Evolutionary conservation across 2,329 filamentous ascomycete species (phyloP), one percentile per base, ranked within the genome.

Genomic region (Metarhizium robertsii): DNA sequence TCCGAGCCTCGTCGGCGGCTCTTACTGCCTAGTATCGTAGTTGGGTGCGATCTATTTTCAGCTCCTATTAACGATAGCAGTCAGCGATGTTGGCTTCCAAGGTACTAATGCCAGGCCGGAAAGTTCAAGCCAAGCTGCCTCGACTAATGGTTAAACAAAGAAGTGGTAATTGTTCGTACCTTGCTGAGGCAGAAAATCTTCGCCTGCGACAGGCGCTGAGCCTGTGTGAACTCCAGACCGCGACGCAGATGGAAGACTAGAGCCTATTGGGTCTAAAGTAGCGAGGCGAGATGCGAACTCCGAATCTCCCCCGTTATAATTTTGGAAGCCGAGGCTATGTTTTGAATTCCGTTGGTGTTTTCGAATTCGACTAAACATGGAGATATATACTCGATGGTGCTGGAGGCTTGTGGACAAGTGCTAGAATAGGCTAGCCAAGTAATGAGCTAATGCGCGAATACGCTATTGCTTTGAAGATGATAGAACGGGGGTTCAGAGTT

Each of bases 361-460:
- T 55, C 66, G 65, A 55, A 61, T 65, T 62, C 68, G 69, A 62
- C 64, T 66, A 61, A 73, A 73, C 71, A 73, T 73, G 66, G 69
- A 69, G 61, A 60, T 43, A 29, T 56, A 18, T 38, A 34, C 34
- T 25, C 20, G 11, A 3, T 14, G 18, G 45, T 16, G 20, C 20
- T 29, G 4, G 10, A n/a, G 20, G 20, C 11, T 48, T 29, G 30
- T 6, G 13, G 11, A 30, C 4, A 8, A 16, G 14, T 25, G 20
- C 10, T n/a, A 48, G 45, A 30, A 30, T 14, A 48, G 18, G 45
- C 45, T 29, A 29, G 20, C 50, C 40, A 10, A 46, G 49, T 29
- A 10, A 43, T 38, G 45, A 29, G 45, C 10, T n/a, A 14, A 29
- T 29, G 14, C 14, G 14, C 14, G 38, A 40, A 16, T 40, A 40